Evolutionary conservation across 441 rosid genomes (phyloP), one percentile per base, ranked within the genome.

Genomic region (Geranium incanum): DNA sequence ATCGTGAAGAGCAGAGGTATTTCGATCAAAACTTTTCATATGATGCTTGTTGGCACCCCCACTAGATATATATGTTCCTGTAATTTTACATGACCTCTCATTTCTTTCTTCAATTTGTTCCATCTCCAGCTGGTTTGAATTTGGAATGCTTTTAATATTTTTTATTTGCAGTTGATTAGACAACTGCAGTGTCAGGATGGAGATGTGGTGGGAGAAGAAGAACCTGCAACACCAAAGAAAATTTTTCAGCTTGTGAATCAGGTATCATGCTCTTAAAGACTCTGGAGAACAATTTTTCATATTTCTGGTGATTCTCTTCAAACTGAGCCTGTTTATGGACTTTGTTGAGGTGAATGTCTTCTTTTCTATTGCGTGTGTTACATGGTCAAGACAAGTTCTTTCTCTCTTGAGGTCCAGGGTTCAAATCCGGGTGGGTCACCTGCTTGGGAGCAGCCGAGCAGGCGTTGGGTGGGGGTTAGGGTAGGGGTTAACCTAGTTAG

Each of bases 131-230:
- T 12, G 67, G 67, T 16, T 6, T 28, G 13, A 28, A 1, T 63
- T 63, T 63, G 37, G 67, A 63, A 23, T 23, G 36, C 28, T 63
- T 15, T 64, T 64, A 28, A 28, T 28, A 28, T 28, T 64, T 64
- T 16, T 33, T 13, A 18, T 8, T n/a, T 74, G 72, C 85, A 92
- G 99, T 81, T 95, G 83, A 83, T 86, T 76, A 81, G 94, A 80
- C 86, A 82, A 74, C 77, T 90, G 76, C 95, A 80, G 13, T 37
- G 92, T 41, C 91, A 85, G 74, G 97, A 92, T 21, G 97, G 91
- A 82, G 91, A 92, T 83, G 97, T 97, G 68, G 91, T 95, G 79
- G 99, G 93, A 65, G 94, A 92, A 75, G 97, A 91, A 55, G 79
- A 81, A 66, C 77, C 89, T 55, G 84, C 91, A 13, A 84, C 96